Evolutionary conservation across 2,329 filamentous ascomycete genomes (phyloP).

Genomic region (Neurospora crassa): DNA sequence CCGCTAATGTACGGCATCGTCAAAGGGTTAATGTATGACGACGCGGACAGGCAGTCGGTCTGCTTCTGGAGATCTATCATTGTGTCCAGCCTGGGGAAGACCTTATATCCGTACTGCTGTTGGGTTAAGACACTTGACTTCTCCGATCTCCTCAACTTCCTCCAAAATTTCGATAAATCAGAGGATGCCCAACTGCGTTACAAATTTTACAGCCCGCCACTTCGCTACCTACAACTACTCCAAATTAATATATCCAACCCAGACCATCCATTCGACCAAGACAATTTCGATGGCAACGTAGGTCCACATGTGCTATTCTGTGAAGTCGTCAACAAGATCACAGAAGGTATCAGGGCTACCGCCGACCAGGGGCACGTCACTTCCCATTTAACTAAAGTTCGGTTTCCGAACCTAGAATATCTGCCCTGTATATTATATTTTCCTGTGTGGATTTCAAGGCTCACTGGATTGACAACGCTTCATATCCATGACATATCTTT

Average conservation of each 20-base stretch:
- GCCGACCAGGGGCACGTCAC: conserved; percentile 32
- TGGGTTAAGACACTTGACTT: conserved; percentile 58
- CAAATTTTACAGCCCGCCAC: conserved; percentile 31
- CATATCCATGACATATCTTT: conserved; percentile 52
- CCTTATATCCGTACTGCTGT: conserved; percentile 58
- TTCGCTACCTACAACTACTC: conserved; percentile 26
- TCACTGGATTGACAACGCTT: conserved; percentile 48
- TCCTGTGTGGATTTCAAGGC: conserved; percentile 46
- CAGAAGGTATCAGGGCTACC: conserved; percentile 34
- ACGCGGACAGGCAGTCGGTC: conserved; percentile 41
- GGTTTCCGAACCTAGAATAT: conserved; percentile 30
- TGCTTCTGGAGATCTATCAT: conserved; percentile 61
- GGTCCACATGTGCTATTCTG: conserved; percentile 27
- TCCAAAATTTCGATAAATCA: conserved; percentile 17
- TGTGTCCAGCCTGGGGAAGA: conserved; percentile 51
- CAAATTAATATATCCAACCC: conserved; percentile 16
- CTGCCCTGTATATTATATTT: conserved; percentile 40
- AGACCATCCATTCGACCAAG: conserved; percentile 16
- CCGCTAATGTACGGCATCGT: conserved; percentile 48
- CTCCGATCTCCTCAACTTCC: conserved; percentile 46
- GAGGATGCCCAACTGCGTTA: conserved; percentile 18
- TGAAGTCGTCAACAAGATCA: conserved; percentile 48
- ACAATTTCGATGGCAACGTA: conserved; percentile 16
- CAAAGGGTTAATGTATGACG: conserved; percentile 25
- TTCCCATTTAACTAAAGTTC: conserved; percentile 45